Evolutionary conservation across 2,329 filamentous ascomycete species (phyloP), one percentile per base, ranked within the genome.

Genomic region (Penicillium thymicola): DNA sequence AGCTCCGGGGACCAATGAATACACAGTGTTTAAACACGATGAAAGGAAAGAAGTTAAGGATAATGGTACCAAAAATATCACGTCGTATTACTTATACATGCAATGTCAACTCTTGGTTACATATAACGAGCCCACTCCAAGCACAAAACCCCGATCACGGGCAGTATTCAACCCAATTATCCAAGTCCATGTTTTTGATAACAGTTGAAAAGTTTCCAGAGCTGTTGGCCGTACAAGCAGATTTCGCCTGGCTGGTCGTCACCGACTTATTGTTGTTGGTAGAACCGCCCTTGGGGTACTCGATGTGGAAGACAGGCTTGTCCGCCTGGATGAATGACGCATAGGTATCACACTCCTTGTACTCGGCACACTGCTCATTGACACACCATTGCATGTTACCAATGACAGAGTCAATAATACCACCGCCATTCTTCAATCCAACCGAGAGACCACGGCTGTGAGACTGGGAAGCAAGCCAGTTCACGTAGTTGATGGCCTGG

Each of bases 291-390:
- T 81, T 76, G 3, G 85, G 85, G 65, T 90, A 90, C 74, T 90
- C 88, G 60, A 90, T 88, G 67, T 89, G 83, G 69, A 89, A 89
- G 32, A 90, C 87, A 2, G 87, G 86, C 70, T 89, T 89, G 32
- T 78, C 77, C 6, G 80, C 81, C 10, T 79, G 65, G 54, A 86
- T 80, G 65, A 89, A 89, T 4, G 79, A 71, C 2, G 75, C 71
- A 68, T 85, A 89, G 2, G 72, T 79, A 36, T 75, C 73, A 67
- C 87, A 89, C 68, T 89, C 86, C 5, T 73, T 57, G 63, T 83
- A 83, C 67, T 86, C 64, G 16, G 80, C 78, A 68, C 88, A 90
- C 72, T 89, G 81, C 76, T 90, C 88, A 70, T 89, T 88, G 63
- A 90, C 86, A 7, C 79, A 81, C 73, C 87, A 90, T 65, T 88